phyloP scores from a whole-genome alignment of 495 filamentous ascomycete genomes.

The Trichoderma asperelloides region DNA sequence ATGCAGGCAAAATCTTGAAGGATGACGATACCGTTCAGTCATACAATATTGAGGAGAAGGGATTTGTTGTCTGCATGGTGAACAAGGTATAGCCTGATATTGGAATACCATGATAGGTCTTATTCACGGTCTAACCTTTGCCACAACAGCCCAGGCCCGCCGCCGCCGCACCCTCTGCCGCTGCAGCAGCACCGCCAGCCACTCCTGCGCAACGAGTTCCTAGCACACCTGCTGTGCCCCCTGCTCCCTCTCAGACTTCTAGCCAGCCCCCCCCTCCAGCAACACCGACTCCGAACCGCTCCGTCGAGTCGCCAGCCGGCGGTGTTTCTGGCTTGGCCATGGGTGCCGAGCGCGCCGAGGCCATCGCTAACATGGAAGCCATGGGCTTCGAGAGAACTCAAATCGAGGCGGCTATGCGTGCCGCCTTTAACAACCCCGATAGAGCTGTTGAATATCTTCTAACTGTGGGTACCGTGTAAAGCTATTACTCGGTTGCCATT shows the following conservation, averaged over 20 bases:
- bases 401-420: conserved; percentile 88
- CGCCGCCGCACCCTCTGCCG: conserved; percentile 37
- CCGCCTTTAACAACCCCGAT: conserved; percentile 93
- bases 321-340: conserved; percentile 47
- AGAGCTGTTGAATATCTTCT: conserved; percentile 94
- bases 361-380: conserved; percentile 90
- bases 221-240: conserved; percentile 50
- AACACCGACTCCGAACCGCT: conserved; percentile 46
- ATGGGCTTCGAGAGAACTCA: conserved; percentile 88
- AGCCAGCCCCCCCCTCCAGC: conserved; percentile 63
- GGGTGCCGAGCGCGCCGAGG: conserved; percentile 69
- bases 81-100: conserved; percentile 59
- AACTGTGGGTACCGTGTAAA: conserved; percentile 48
- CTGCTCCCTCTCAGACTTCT: conserved; percentile 45
- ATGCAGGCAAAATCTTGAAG: conserved; percentile 86
- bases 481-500: background rate
- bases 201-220: conserved; percentile 46
- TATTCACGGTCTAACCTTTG: conserved; percentile 16
- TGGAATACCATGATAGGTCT: background rate
- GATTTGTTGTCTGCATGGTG: conserved; percentile 95
- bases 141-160: conserved; percentile 54
- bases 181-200: conserved; percentile 41
- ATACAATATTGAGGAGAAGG: conserved; percentile 98
- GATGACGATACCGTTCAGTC: conserved; percentile 92
- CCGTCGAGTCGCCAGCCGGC: conserved; percentile 56